These are phyloP conservation scores for Cercospora canescens DNA, from an alignment of 2,329 filamentous ascomycete genomes.

Conservation along the genomic window DNA sequence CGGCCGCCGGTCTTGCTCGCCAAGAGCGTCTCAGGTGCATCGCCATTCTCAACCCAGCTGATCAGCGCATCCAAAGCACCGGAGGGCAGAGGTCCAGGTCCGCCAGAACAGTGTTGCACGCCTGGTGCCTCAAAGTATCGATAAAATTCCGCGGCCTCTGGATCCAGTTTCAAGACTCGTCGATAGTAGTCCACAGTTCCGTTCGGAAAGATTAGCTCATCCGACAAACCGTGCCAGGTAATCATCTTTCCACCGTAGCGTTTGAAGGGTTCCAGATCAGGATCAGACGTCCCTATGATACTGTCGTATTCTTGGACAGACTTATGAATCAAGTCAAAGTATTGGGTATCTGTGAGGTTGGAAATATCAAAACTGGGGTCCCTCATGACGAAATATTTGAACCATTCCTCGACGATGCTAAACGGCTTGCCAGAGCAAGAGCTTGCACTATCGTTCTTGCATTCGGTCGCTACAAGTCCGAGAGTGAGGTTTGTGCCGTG, in stretches of 20 bases:
- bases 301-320: conserved; percentile 33
- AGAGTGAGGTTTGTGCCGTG: conserved; percentile 18
- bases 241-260: conserved; percentile 44
- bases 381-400: conserved; percentile 37
- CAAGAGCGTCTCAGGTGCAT: conserved; percentile 26
- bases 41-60: conserved; percentile 35
- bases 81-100: conserved; percentile 29
- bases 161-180: conserved; percentile 32
- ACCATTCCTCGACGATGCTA: conserved; percentile 34
- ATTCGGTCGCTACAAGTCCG: conserved; percentile 31
- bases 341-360: conserved; percentile 35
- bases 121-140: conserved; percentile 44
- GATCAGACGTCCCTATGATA: conserved; percentile 40
- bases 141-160: conserved; percentile 36
- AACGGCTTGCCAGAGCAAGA: conserved; percentile 30
- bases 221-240: conserved; percentile 45
- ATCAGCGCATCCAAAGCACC: conserved; percentile 23
- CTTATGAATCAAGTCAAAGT: conserved; percentile 21
- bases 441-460: conserved; percentile 20
- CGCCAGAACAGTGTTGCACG: conserved; percentile 39
- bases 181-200: conserved; percentile 42
- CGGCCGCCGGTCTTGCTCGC: conserved; percentile 1
- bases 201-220: conserved; percentile 40
- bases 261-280: conserved; percentile 41
- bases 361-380: conserved; percentile 35